phyloP scores from a whole-genome alignment of 305 asterid genomes.

The Petunia hybrid region DNA sequence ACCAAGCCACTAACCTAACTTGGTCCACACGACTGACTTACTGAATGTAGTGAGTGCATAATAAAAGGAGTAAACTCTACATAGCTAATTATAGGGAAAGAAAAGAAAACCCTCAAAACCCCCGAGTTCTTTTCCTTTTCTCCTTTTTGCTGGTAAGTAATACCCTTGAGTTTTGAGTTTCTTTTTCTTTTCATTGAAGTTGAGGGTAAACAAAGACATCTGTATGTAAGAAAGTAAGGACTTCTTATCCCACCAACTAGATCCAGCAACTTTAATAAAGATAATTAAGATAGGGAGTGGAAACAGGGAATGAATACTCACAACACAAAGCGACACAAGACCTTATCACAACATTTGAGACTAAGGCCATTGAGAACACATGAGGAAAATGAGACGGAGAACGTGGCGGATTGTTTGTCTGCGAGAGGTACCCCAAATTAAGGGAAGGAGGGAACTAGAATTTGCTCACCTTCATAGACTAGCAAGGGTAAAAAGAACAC shows the following conservation, averaged over 20 bases:
- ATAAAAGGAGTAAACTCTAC: no score
- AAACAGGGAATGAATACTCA: slow-evolving; percentile 11
- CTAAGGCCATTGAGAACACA: slow-evolving; percentile 17
- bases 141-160: no score
- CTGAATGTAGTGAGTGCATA: no score
- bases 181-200: no score
- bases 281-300: slow-evolving; percentile 2
- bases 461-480: slow-evolving; percentile 7
- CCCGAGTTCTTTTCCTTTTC: no score
- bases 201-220: no score
- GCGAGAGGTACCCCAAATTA: not conserved
- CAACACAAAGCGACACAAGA: not conserved
- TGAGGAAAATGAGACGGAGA: not conserved
- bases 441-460: slow-evolving; percentile 13
- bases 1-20: no score
- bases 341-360: not conserved
- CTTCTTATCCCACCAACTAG: not conserved
- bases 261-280: not conserved
- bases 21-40: no score
- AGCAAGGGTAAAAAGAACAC: not conserved
- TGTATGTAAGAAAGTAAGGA: not conserved
- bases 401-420: not conserved
- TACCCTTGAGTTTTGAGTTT: no score
- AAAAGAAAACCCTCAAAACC: no score
- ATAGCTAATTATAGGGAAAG: no score